Evolutionary conservation across 495 filamentous ascomycete genomes (phyloP).

Genomic region (Neurospora pannonica): DNA sequence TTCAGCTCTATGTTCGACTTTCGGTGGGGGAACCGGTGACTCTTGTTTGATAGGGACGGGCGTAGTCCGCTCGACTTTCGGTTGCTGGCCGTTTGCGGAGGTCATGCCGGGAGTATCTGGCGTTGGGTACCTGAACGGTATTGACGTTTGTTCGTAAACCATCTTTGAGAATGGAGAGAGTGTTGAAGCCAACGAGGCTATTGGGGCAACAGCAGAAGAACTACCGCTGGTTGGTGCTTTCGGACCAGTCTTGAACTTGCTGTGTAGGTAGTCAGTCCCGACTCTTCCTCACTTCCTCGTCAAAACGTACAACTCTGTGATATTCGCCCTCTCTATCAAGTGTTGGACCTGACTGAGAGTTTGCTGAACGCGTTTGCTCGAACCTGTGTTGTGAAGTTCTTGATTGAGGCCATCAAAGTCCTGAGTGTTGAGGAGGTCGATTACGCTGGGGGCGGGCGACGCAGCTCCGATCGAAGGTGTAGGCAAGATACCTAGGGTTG

Average conservation of each 20-base stretch:
- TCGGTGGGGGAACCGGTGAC: conserved; percentile 9
- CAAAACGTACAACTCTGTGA: conserved; percentile 61
- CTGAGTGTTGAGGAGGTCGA: conserved; percentile 32
- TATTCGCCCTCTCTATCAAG: conserved; percentile 53
- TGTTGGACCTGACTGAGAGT: conserved; percentile 59
- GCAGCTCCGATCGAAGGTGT: conserved; percentile 49
- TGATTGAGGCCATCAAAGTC: conserved; percentile 43
- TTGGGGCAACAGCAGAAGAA: conserved; percentile 6
- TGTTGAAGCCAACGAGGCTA: conserved; percentile 15
- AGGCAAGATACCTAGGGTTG: conserved; percentile 53
- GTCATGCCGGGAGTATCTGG: conserved; percentile 16
- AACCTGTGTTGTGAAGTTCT: conserved; percentile 31
- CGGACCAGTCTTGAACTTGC: conserved; percentile 57
- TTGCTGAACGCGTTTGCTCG: conserved; percentile 33
- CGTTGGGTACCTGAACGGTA: conserved; percentile 30
- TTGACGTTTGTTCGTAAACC: conserved; percentile 31
- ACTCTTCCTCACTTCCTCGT: background rate
- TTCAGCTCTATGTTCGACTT: conserved; percentile 5
- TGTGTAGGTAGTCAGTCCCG: conserved; percentile 22
- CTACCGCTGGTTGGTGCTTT: conserved; percentile 7
- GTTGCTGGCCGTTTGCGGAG: conserved; percentile 8
- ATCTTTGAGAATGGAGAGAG: conserved; percentile 36
- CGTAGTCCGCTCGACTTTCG: background rate
- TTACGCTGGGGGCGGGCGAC: conserved; percentile 36
- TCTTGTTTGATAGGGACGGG: conserved; percentile 9